Evolutionary conservation across 2,329 filamentous ascomycete genomes (phyloP).

Genomic region (Nigrospora osmanthi): DNA sequence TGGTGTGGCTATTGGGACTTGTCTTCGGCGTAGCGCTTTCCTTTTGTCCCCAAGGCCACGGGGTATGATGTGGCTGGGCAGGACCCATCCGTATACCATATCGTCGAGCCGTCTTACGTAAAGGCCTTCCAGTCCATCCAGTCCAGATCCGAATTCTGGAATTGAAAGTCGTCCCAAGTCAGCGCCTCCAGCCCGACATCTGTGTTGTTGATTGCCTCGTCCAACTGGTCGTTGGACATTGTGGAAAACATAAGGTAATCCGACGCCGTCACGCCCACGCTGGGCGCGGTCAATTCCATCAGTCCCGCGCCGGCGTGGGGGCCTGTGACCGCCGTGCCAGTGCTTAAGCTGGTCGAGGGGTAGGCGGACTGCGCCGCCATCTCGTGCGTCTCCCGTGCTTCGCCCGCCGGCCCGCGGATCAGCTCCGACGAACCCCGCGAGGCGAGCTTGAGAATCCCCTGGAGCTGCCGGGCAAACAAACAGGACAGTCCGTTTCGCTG

Average conservation of each 20-base stretch:
- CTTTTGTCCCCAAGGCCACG: no score
- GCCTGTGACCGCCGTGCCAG: background rate
- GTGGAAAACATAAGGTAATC: slow-evolving; percentile 24
- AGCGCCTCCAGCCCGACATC: slow-evolving; percentile 21
- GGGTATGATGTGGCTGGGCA: no score
- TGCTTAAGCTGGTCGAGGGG: no score
- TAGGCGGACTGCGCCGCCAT: slow-evolving; percentile 10
- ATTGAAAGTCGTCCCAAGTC: slow-evolving; percentile 25
- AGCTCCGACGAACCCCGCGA: slow-evolving; percentile 15
- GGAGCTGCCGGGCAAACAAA: slow-evolving; percentile 48
- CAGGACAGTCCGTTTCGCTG: slow-evolving; percentile 62
- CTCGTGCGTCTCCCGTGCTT: slow-evolving; percentile 4
- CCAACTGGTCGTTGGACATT: slow-evolving; percentile 25
- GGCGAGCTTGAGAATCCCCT: slow-evolving; percentile 34
- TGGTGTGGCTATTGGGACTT: no score
- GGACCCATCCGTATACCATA: background rate
- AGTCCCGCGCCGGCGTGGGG: slow-evolving; percentile 11
- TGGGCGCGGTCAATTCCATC: slow-evolving; percentile 13
- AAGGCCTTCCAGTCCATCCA: slow-evolving; percentile 26
- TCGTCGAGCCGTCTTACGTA: slow-evolving; percentile 1
- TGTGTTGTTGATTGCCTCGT: slow-evolving; percentile 25
- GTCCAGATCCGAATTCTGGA: slow-evolving; percentile 23
- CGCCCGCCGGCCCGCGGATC: slow-evolving; percentile 5
- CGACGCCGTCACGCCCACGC: slow-evolving; percentile 6
- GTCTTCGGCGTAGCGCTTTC: no score